These are phyloP conservation scores for Leptodermis oblonga DNA, from an alignment of 257 asterid genomes.

Conservation along the genomic window DNA sequence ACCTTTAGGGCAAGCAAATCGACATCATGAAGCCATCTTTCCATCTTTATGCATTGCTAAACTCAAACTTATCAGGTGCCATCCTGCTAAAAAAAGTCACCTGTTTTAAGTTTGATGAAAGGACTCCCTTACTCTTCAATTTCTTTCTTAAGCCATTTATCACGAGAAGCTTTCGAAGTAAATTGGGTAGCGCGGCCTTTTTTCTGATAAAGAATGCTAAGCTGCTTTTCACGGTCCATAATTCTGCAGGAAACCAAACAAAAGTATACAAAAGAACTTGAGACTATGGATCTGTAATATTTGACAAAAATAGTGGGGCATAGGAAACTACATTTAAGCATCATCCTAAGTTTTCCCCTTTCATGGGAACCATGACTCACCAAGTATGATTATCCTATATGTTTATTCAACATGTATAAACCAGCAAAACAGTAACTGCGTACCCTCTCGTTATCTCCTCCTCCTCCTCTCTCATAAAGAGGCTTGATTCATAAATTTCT, in stretches of 20 bases:
- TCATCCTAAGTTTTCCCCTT: neutral
- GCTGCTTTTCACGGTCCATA: constrained; percentile 97
- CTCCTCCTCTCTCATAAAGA: constrained; percentile 64
- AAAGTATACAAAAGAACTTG: neutral
- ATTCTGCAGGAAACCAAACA: constrained; percentile 51
- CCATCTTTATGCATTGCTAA: neutral
- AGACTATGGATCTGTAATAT: neutral
- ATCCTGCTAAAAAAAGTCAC: constrained; percentile 33
- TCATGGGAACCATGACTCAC: neutral
- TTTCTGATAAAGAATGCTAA: constrained; percentile 96
- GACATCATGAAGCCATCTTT: neutral
- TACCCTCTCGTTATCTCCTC: constrained; percentile 85
- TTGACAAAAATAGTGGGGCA: neutral
- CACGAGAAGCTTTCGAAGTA: constrained; percentile 83
- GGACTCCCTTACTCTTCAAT: constrained; percentile 83
- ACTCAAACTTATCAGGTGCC: neutral
- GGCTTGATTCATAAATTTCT: constrained; percentile 71
- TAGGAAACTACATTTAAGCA: constrained; percentile 8
- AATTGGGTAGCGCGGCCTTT: constrained; percentile 99
- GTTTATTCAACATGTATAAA: neutral
- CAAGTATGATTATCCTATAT: neutral
- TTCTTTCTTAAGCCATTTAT: constrained; percentile 89
- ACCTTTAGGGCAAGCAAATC: neutral
- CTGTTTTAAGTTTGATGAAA: constrained; percentile 67
- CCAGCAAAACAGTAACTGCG: constrained; percentile 2